phyloP scores from a whole-genome alignment of 176 grass and related monocot species.

The Carex parvula region DNA sequence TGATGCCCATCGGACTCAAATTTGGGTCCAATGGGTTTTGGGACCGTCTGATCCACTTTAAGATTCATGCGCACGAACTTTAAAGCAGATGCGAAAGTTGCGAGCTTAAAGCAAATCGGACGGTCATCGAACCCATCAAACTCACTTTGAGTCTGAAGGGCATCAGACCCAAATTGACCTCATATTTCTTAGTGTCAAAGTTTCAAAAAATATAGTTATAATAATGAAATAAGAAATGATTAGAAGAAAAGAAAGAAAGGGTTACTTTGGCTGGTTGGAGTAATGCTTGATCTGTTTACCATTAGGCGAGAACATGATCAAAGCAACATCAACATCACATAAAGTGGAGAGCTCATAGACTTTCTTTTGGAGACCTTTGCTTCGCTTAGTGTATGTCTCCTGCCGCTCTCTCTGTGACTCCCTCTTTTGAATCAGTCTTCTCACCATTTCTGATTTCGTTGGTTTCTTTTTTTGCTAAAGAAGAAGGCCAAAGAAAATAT shows the following conservation, averaged over 20 bases:
- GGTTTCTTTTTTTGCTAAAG: neutral
- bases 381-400: neutral
- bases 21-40: no score
- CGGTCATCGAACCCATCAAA: no score
- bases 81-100: no score
- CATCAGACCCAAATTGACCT: no score
- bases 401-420: neutral
- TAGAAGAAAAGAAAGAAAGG: neutral
- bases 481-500: neutral
- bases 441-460: neutral
- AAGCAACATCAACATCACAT: conserved; percentile 59
- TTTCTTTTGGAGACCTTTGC: neutral
- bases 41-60: no score
- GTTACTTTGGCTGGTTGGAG: conserved; percentile 36
- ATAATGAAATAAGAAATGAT: neutral
- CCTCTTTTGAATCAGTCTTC: neutral
- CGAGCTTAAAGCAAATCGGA: no score
- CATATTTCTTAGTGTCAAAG: no score
- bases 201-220: no score
- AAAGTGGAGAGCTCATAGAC: conserved; percentile 48
- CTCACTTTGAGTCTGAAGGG: no score
- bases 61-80: no score
- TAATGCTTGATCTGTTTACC: conserved; percentile 45
- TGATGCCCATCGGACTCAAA: no score
- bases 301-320: conserved; percentile 65